Conservation (phyloP, 177 flowering plant genomes). For the Vitis hybrid region DNA sequence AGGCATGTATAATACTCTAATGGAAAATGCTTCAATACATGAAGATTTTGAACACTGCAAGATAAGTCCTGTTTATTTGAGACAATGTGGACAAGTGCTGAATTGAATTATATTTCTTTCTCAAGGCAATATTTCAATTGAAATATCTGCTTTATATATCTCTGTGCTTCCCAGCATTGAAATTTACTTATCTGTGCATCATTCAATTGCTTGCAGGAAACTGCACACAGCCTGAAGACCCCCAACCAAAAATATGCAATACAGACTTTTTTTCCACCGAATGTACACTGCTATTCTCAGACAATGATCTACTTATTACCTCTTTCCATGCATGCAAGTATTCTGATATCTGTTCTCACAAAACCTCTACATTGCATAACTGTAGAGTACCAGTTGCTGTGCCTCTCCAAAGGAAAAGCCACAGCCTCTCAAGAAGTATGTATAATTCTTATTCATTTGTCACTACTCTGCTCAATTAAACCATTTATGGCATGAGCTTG, state of each 20-base stretch:
- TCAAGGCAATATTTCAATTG: not conserved
- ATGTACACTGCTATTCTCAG: conserved; percentile 18
- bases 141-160: not conserved
- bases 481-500: not conserved
- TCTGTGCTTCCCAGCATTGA: not conserved
- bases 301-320: not conserved
- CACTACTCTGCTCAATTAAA: not conserved
- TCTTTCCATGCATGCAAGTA: not conserved
- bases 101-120: not conserved
- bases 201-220: conserved; percentile 28
- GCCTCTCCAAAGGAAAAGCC: conserved; percentile 17
- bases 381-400: conserved; percentile 32
- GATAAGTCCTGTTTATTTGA: not conserved
- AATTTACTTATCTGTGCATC: conserved; percentile 2
- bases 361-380: conserved; percentile 3
- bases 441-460: conserved; percentile 2
- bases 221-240: conserved; percentile 24
- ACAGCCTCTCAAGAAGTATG: conserved; percentile 37
- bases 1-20: conserved; percentile 35
- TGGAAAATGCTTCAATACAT: not conserved
- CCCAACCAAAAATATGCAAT: conserved; percentile 20
- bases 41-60: not conserved
- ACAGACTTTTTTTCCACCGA: conserved; percentile 20
- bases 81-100: not conserved
- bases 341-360: not conserved